phyloP scores from a whole-genome alignment of 495 filamentous ascomycete genomes.

The Penicillium arizonense region DNA sequence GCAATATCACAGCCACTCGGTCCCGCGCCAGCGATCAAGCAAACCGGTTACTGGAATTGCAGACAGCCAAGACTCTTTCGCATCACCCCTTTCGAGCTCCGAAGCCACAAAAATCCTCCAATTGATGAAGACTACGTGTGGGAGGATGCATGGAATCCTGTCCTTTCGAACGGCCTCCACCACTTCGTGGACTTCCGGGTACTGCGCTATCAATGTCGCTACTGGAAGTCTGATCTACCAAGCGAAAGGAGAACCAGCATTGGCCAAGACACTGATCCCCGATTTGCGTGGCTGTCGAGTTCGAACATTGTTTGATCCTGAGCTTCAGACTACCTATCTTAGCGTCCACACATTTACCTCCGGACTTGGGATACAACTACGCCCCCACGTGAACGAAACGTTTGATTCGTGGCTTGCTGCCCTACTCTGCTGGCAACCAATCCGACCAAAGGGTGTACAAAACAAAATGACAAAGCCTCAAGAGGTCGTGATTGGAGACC shows the following conservation, averaged over 20 bases:
- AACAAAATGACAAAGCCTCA: conserved; percentile 72
- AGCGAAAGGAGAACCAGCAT: conserved; percentile 54
- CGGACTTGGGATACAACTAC: conserved; percentile 68
- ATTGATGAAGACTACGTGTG: conserved; percentile 58
- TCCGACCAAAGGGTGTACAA: conserved; percentile 70
- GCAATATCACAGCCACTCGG: conserved; percentile 29
- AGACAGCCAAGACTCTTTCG: conserved; percentile 42
- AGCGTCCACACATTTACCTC: conserved; percentile 73
- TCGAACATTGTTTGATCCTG: conserved; percentile 60
- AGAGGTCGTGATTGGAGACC: conserved; percentile 48
- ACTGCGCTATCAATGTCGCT: conserved; percentile 57
- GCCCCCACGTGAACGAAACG: conserved; percentile 70
- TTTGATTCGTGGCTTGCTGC: conserved; percentile 92
- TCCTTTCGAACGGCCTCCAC: conserved; percentile 56
- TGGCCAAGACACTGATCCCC: conserved; percentile 63
- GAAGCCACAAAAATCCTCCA: conserved; percentile 53
- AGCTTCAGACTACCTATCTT: conserved; percentile 68
- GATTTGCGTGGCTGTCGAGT: conserved; percentile 89
- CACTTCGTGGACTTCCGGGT: conserved; percentile 53
- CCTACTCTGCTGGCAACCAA: conserved; percentile 89
- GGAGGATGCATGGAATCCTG: conserved; percentile 54
- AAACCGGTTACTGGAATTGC: conserved; percentile 35
- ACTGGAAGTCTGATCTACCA: conserved; percentile 56
- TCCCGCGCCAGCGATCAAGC: conserved; percentile 42
- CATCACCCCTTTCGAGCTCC: conserved; percentile 52